phyloP scores from a whole-genome alignment of 805 yeast genomes.

The Candida piceae region DNA sequence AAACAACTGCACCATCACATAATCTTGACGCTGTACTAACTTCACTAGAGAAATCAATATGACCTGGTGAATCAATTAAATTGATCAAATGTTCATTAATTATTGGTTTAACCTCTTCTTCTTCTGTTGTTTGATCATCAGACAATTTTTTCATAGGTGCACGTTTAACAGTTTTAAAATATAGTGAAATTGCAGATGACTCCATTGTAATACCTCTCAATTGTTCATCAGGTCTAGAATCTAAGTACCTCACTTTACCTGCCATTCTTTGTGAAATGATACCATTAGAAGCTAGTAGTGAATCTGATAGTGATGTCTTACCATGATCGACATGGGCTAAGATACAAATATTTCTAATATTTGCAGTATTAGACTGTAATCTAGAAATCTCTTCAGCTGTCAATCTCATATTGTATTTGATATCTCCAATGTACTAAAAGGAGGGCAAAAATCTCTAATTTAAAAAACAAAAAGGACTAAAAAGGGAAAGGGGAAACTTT shows the following conservation, averaged over 20 bases:
- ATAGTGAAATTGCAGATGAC: slow-evolving; percentile 90
- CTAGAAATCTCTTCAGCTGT: slow-evolving; percentile 58
- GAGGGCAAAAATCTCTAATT: background rate
- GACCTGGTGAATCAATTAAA: slow-evolving; percentile 98
- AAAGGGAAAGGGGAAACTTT: no score
- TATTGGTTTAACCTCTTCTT: slow-evolving; percentile 1
- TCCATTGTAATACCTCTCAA: slow-evolving; percentile 97
- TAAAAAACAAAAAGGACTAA: no score
- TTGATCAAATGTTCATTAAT: slow-evolving; percentile 81
- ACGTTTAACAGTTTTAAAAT: slow-evolving; percentile 61
- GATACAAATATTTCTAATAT: slow-evolving; percentile 86
- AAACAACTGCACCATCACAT: slow-evolving; percentile 94
- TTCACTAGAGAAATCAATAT: slow-evolving; percentile 92
- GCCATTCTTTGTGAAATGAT: slow-evolving; percentile 93
- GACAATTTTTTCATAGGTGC: slow-evolving; percentile 1
- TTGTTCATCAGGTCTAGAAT: slow-evolving; percentile 94
- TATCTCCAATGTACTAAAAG: background rate
- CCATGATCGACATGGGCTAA: slow-evolving; percentile 99
- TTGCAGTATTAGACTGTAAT: slow-evolving; percentile 63
- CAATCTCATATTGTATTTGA: slow-evolving; percentile 38
- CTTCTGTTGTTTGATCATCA: slow-evolving; percentile 16
- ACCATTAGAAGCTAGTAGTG: slow-evolving; percentile 90
- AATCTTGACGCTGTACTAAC: slow-evolving; percentile 93
- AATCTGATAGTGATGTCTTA: slow-evolving; percentile 90
- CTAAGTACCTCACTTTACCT: slow-evolving; percentile 89